These are phyloP conservation scores for Suillus plorans DNA, from an alignment of 768 basidiomycete species.

Conservation along the genomic window DNA sequence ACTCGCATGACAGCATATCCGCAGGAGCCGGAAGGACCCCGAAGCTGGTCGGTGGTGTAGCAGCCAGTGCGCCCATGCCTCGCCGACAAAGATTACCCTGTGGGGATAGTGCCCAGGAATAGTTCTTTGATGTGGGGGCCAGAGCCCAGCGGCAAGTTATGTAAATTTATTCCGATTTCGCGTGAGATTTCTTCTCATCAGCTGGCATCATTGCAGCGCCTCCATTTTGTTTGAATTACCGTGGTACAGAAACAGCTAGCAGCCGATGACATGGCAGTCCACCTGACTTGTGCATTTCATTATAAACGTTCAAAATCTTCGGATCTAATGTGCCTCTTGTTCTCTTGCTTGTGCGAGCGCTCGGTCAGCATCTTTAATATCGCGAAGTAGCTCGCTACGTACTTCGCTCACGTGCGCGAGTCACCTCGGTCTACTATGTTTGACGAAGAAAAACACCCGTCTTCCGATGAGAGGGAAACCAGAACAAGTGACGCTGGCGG, in stretches of 20 bases:
- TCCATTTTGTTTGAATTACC: too few relatives aligned
- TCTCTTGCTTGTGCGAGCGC: conserved; percentile 1
- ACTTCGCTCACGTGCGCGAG: background rate
- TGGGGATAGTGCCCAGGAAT: background rate
- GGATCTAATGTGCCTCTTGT: background rate
- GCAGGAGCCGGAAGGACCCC: background rate
- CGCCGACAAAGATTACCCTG: background rate
- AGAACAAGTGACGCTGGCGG: background rate
- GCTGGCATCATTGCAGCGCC: background rate
- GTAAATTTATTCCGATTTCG: background rate
- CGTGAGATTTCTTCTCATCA: background rate
- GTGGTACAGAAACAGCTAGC: background rate
- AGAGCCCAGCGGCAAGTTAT: background rate
- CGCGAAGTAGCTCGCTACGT: background rate
- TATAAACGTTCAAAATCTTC: background rate
- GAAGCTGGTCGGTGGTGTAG: too few relatives aligned
- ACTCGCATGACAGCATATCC: background rate
- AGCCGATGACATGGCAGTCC: background rate
- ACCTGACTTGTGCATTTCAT: background rate
- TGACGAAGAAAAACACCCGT: conserved; percentile 9
- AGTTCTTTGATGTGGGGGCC: background rate
- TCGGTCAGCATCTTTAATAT: background rate
- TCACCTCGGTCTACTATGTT: background rate
- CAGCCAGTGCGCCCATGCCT: background rate
- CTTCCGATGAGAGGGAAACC: background rate